Percentiles rank a stretch among this genome's conserved stretches.
phyloP scores from a whole-genome alignment of 2,329 filamentous ascomycete genomes.

The Camptophora hylomeconis region DNA sequence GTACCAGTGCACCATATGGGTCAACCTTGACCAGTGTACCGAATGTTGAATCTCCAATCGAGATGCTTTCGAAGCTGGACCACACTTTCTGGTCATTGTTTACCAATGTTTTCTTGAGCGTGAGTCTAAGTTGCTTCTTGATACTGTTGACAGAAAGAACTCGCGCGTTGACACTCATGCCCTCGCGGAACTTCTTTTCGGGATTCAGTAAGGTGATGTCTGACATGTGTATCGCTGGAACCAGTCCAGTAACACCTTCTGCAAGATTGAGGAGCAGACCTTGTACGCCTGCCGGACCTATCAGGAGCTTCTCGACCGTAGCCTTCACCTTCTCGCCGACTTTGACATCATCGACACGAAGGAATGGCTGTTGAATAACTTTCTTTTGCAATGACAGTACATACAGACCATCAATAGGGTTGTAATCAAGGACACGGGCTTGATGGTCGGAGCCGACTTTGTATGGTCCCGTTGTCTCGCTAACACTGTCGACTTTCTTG shows the following conservation, averaged over 20 bases:
- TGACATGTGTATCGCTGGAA: slow-evolving; percentile 76
- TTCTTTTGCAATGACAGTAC: slow-evolving; percentile 72
- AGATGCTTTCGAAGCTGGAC: slow-evolving; percentile 61
- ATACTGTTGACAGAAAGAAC: slow-evolving; percentile 67
- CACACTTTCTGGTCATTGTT: slow-evolving; percentile 77
- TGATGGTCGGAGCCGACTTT: slow-evolving; percentile 66
- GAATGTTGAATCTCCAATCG: slow-evolving; percentile 62
- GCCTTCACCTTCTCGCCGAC: slow-evolving; percentile 70
- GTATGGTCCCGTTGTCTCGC: slow-evolving; percentile 63
- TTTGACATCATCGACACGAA: slow-evolving; percentile 81
- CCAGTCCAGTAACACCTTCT: slow-evolving; percentile 78
- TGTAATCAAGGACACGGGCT: slow-evolving; percentile 76
- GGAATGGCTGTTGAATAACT: slow-evolving; percentile 73
- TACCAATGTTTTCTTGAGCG: slow-evolving; percentile 85
- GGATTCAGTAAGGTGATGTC: slow-evolving; percentile 81
- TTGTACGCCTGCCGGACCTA: slow-evolving; percentile 63
- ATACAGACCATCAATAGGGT: slow-evolving; percentile 72
- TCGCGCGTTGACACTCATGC: slow-evolving; percentile 68
- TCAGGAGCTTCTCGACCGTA: slow-evolving; percentile 70
- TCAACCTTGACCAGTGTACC: slow-evolving; percentile 80
- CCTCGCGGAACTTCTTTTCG: slow-evolving; percentile 90
- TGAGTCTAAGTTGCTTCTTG: slow-evolving; percentile 71
- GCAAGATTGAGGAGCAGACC: slow-evolving; percentile 74
- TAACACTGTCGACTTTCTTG: slow-evolving; percentile 72
- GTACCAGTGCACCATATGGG: slow-evolving; percentile 68